Base-by-base conservation (phyloP, 257 asterid genomes). In the Salvia rosmarinus region DNA sequence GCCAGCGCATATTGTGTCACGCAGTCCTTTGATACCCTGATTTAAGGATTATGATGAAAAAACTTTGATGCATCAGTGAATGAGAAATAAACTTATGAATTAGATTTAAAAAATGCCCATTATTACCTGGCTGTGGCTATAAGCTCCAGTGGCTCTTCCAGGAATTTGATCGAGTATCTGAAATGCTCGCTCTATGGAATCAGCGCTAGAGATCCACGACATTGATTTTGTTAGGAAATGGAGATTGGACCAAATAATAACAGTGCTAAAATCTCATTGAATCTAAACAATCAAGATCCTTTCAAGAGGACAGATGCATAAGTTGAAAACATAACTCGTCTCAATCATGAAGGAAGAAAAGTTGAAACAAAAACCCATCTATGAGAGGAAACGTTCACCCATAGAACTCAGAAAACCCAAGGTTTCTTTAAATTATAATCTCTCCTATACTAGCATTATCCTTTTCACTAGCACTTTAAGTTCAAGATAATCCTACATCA, bases 141-240 rank as follows among this genome's bases (percentile, higher is more conserved):
- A 91, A 63, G 99, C 99, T 75, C 99, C 99, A 63, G 99, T 95
- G 28, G 98, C 99, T 80, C 95, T 84, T 79, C 99, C 99, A 55
- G 99, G 99, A 82, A 95, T 95, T 81, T 89, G 93, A 65, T 89
- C 96, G 35, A 91, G 87, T 71, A 91, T 95, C 85, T 88, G 96
- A 79, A 85, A 89, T 50, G 98, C 98, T 54, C 97, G 86, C 71
- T 91, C 95, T 58, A 95, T 88, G 66, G 98, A 81, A 85, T 95
- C 99, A 39, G 97, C 94, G 82, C 99, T 95, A 68, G 16, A 83
- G 80, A 73, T 61, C 13, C 61, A 62, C 23, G 47, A 65, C 21
- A 57, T 30, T 39, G 25, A 70, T 56, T 70, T 37, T 37, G 71
- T 62, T 66, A 68, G 37, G 6, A 30, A 60, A 35, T 11, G 65